These are phyloP conservation scores for Austroboletus olivaceoglutinosus DNA, from an alignment of 1,284 basidiomycete genomes.

Conservation along the genomic window DNA sequence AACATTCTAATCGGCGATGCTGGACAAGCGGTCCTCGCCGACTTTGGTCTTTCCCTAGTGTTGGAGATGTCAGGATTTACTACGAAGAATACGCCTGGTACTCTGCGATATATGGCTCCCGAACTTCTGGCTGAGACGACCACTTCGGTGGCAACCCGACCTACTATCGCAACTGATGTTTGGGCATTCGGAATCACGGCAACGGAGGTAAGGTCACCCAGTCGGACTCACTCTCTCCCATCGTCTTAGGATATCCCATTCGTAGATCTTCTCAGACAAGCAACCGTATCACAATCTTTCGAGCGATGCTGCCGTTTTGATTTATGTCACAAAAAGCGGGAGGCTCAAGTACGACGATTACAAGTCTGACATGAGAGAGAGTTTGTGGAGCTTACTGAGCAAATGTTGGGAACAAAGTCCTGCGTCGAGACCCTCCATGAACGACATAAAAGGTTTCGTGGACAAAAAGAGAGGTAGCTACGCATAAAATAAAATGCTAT, in stretches of 20 bases:
- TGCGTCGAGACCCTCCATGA: conserved; percentile 12
- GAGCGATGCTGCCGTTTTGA: conserved; percentile 16
- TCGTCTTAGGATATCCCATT: not conserved
- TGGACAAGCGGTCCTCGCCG: conserved; percentile 25
- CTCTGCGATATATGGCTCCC: conserved; percentile 30
- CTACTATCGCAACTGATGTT: conserved; percentile 23
- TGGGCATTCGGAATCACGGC: conserved; percentile 31
- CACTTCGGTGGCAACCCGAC: conserved; percentile 9
- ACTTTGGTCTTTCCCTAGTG: conserved; percentile 34
- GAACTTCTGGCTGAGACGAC: conserved; percentile 21
- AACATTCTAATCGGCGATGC: conserved; percentile 28
- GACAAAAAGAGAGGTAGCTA: conserved; percentile 15
- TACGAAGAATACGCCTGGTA: conserved; percentile 26
- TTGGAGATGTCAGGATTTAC: conserved; percentile 31
- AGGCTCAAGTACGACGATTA: conserved; percentile 24
- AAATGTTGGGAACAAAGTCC: conserved; percentile 21
- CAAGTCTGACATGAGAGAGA: conserved; percentile 12
- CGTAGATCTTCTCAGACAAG: conserved; percentile 26
- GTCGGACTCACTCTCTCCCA: not conserved
- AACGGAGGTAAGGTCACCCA: conserved; percentile 23
- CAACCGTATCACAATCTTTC: conserved; percentile 16
- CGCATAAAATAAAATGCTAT: not conserved
- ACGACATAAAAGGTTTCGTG: conserved; percentile 17
- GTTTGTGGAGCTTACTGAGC: conserved; percentile 20
- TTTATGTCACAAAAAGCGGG: conserved; percentile 16